These are phyloP conservation scores for Fomitopsis pulvina DNA, from an alignment of 768 basidiomycete species.

Conservation along the genomic window DNA sequence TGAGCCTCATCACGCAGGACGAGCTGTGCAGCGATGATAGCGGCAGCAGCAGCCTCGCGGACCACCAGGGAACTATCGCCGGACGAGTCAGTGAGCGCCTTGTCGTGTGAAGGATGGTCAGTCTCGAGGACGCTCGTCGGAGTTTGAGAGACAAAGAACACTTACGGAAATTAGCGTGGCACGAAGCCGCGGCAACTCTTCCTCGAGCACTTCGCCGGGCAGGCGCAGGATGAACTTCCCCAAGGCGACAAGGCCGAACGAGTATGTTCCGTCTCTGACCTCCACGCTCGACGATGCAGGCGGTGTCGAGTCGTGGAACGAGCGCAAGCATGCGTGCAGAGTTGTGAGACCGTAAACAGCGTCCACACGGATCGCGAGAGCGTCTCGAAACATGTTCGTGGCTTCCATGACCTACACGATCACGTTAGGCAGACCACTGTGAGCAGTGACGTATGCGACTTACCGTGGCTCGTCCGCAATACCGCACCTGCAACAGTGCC, in stretches of 20 bases:
- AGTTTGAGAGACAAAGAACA: background rate
- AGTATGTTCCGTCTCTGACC: constrained; percentile 60
- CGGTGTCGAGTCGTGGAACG: constrained; percentile 51
- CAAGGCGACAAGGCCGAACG: constrained; percentile 78
- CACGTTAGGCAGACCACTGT: background rate
- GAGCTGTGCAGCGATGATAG: constrained; percentile 79
- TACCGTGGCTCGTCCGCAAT: constrained; percentile 66
- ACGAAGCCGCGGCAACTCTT: constrained; percentile 75
- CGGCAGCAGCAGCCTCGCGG: constrained; percentile 76
- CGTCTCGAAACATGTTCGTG: constrained; percentile 75
- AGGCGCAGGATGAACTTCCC: constrained; percentile 79
- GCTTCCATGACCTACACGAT: constrained; percentile 67
- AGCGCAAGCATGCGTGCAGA: constrained; percentile 64
- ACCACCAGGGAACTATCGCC: constrained; percentile 55
- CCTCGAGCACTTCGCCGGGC: constrained; percentile 80
- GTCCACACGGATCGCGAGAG: constrained; percentile 62
- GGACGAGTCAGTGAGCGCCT: constrained; percentile 65
- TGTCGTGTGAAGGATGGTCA: background rate
- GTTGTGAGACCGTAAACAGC: constrained; percentile 84
- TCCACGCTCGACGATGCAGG: constrained; percentile 39
- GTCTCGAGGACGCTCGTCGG: background rate
- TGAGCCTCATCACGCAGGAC: constrained; percentile 80
- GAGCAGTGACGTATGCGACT: constrained; percentile 19
- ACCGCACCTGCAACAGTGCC: constrained; percentile 63
- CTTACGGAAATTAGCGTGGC: constrained; percentile 63